A percentile compares a stretch with the other conserved stretches of the same genome.
phyloP scores from a whole-genome alignment of 1,284 basidiomycete genomes.

The Cryptococcus sp. region DNA sequence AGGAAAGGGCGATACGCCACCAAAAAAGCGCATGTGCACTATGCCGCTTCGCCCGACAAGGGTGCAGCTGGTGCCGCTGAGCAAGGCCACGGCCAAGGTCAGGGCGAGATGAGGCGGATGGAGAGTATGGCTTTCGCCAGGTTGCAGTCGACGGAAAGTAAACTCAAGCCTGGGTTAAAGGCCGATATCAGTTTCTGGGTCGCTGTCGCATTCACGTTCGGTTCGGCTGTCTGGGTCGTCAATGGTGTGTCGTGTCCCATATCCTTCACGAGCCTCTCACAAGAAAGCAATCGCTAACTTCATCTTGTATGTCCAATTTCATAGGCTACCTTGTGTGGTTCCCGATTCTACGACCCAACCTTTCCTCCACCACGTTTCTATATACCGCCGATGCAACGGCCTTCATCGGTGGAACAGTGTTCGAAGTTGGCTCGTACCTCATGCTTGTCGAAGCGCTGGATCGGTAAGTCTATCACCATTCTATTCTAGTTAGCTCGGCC shows the following conservation, averaged over 20 bases:
- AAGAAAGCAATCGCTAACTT: background rate
- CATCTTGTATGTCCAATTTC: background rate
- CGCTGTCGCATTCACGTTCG: conserved; percentile 50
- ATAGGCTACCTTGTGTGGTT: conserved; percentile 59
- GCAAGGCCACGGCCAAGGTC: background rate
- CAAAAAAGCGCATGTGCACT: conserved; percentile 22
- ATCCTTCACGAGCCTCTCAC: background rate
- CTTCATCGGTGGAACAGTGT: conserved; percentile 61
- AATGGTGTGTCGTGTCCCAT: conserved; percentile 52
- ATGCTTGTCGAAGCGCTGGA: conserved; percentile 60
- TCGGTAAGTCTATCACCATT: conserved; percentile 19
- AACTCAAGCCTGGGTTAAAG: conserved; percentile 32
- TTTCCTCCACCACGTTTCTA: conserved; percentile 30
- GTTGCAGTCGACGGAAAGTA: conserved; percentile 15
- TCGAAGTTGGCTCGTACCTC: conserved; percentile 59
- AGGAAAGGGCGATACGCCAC: conserved; percentile 37
- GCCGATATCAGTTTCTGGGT: conserved; percentile 44
- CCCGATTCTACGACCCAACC: conserved; percentile 54
- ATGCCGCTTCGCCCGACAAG: background rate
- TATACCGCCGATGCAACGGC: conserved; percentile 55
- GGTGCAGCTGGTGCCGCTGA: background rate
- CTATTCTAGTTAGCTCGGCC: background rate
- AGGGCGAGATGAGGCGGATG: conserved; percentile 16
- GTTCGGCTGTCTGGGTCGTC: conserved; percentile 60
- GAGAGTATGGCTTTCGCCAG: conserved; percentile 22